phyloP scores from a whole-genome alignment of 768 basidiomycete genomes.

The Sporobolomyces phaffii region DNA sequence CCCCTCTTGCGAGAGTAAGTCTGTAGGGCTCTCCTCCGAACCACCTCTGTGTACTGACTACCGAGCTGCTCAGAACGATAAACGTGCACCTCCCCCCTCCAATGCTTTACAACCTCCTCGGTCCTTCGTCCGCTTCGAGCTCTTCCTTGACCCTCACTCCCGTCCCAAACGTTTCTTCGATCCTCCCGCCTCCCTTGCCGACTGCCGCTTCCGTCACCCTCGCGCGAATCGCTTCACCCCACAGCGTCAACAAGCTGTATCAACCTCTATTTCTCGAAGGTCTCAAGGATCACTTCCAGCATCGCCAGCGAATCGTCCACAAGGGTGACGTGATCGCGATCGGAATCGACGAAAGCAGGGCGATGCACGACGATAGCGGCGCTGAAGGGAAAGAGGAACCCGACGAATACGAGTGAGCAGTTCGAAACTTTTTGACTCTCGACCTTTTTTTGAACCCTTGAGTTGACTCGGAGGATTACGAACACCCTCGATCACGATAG shows the following conservation, averaged over 20 bases:
- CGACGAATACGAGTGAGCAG: slow-evolving; percentile 40
- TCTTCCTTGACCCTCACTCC: slow-evolving; percentile 1
- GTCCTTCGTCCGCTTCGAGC: not conserved
- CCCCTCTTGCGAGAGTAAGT: not conserved
- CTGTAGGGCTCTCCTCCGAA: too few relatives aligned
- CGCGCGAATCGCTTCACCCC: slow-evolving; percentile 71
- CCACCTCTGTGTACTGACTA: too few relatives aligned
- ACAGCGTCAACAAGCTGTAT: slow-evolving; percentile 60
- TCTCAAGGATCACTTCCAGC: slow-evolving; percentile 61
- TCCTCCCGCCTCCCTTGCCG: slow-evolving; percentile 50
- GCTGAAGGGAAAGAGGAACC: slow-evolving; percentile 41
- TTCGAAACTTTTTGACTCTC: too few relatives aligned
- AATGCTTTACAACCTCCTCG: slow-evolving; percentile 26
- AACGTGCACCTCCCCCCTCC: slow-evolving; percentile 8
- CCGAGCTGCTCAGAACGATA: not conserved
- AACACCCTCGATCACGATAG: too few relatives aligned
- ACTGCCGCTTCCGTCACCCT: slow-evolving; percentile 64
- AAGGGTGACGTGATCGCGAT: slow-evolving; percentile 68
- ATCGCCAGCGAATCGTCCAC: slow-evolving; percentile 56
- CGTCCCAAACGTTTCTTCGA: not conserved
- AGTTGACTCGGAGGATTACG: too few relatives aligned
- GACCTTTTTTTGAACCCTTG: not conserved
- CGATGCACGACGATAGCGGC: slow-evolving; percentile 46
- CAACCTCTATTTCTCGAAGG: slow-evolving; percentile 59
- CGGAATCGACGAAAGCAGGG: slow-evolving; percentile 52